A percentile compares a stretch with the other conserved stretches of the same genome.
Evolutionary conservation across 169 alveolate species (phyloP).

Genomic region (Besnoitia besnoiti): DNA sequence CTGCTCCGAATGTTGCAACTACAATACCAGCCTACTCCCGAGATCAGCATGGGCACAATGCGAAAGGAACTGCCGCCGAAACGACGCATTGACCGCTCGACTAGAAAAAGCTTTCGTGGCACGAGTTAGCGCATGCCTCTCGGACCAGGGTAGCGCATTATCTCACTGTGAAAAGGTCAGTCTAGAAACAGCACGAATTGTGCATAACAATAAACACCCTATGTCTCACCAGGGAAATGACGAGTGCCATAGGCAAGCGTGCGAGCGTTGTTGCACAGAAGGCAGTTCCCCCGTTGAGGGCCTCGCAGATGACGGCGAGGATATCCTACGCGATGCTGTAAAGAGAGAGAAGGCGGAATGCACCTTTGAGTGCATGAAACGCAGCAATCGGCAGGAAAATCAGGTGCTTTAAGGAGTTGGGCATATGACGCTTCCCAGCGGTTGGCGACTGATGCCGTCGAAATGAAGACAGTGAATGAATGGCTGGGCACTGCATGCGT

Average conservation of each 20-base stretch:
- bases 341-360: conserved; percentile 47
- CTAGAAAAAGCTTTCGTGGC: background rate
- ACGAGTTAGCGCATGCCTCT: background rate
- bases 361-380: conserved; percentile 4
- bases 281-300: background rate
- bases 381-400: background rate
- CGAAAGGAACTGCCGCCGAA: conserved; percentile 33
- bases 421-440: no score
- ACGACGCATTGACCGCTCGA: background rate
- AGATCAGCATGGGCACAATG: background rate
- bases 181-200: background rate
- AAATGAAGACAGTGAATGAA: background rate
- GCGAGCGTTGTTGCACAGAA: conserved; percentile 38
- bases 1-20: conserved; percentile 77
- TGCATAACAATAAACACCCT: background rate
- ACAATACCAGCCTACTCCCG: conserved; percentile 73
- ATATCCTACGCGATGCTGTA: background rate
- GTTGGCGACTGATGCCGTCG: background rate
- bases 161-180: conserved; percentile 3
- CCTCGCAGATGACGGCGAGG: background rate
- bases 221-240: background rate
- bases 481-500: background rate
- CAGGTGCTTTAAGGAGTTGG: background rate
- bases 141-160: background rate
- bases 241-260: conserved; percentile 35